phyloP scores from a whole-genome alignment of 257 asterid genomes.

The Plantago ovata region DNA sequence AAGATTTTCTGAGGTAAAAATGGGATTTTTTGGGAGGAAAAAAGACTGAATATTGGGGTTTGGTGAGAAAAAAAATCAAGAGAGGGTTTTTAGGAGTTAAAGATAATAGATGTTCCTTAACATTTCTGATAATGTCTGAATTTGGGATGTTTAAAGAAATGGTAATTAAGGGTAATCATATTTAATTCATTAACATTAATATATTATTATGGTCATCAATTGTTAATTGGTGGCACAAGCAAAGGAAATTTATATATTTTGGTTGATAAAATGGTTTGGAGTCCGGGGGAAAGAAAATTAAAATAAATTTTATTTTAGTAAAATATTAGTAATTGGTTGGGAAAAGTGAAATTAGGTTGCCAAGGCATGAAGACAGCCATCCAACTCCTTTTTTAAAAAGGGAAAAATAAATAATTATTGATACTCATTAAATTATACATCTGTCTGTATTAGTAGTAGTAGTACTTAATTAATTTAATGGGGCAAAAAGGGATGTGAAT shows the following conservation, averaged over 20 bases:
- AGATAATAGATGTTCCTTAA: constrained; percentile 43
- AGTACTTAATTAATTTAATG: too few relatives aligned
- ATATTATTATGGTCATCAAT: constrained; percentile 41
- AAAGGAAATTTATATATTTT: constrained; percentile 66
- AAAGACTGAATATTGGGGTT: constrained; percentile 28
- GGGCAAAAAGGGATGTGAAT: too few relatives aligned
- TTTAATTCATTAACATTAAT: too few relatives aligned
- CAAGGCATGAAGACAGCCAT: constrained; percentile 78
- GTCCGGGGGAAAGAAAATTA: constrained; percentile 46
- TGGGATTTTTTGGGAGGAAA: constrained; percentile 8
- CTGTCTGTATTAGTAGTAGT: constrained; percentile 27
- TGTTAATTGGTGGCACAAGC: constrained; percentile 42
- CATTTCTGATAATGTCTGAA: constrained; percentile 56
- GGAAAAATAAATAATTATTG: constrained; percentile 21
- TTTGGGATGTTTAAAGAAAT: constrained; percentile 26
- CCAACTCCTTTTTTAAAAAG: constrained; percentile 32
- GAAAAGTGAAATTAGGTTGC: constrained; percentile 97
- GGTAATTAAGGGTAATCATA: constrained; percentile 27
- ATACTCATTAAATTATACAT: constrained; percentile 29
- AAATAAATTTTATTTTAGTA: too few relatives aligned
- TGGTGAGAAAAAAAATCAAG: background rate
- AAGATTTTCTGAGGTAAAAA: constrained; percentile 26
- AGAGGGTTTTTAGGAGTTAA: constrained; percentile 34
- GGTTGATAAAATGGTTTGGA: constrained; percentile 78
- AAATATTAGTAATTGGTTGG: constrained; percentile 54